These are phyloP conservation scores for Megacollybia marginata DNA, from an alignment of 768 basidiomycete species.

Conservation along the genomic window DNA sequence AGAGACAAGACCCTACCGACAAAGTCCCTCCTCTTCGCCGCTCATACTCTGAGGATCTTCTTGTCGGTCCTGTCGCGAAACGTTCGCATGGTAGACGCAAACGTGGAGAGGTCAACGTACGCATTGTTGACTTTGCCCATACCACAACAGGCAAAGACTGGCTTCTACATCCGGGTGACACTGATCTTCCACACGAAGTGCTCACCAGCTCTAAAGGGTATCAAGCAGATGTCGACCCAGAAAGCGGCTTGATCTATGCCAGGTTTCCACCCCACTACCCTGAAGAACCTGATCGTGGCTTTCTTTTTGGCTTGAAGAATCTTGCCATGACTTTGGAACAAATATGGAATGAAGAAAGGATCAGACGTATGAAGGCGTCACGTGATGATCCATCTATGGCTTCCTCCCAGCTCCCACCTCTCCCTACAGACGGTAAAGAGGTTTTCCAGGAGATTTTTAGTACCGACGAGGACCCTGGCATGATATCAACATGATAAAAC, in stretches of 20 bases:
- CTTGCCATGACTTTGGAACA: constrained; percentile 68
- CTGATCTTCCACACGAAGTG: constrained; percentile 33
- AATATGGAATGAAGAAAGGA: constrained; percentile 85
- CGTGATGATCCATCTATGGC: constrained; percentile 46
- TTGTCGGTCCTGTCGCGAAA: constrained; percentile 58
- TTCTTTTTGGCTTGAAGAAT: constrained; percentile 84
- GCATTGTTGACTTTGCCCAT: constrained; percentile 97
- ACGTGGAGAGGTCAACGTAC: constrained; percentile 89
- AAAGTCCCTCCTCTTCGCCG: constrained; percentile 50
- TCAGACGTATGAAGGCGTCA: constrained; percentile 55
- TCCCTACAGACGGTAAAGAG: constrained; percentile 68
- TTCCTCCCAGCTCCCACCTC: constrained; percentile 49
- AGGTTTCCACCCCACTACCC: constrained; percentile 38
- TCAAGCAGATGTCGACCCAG: constrained; percentile 73
- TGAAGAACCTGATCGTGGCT: constrained; percentile 81
- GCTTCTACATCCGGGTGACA: constrained; percentile 52
- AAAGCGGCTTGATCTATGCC: constrained; percentile 80
- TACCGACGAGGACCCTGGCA: constrained; percentile 55
- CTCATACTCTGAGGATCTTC: constrained; percentile 74
- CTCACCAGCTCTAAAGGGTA: constrained; percentile 66
- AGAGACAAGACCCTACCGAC: constrained; percentile 40
- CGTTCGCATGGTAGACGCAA: constrained; percentile 61
- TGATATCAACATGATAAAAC: constrained; percentile 56
- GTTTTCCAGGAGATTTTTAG: constrained; percentile 73
- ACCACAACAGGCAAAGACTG: constrained; percentile 95